Percentiles rank a stretch among this genome's conserved stretches.
Conservation (phyloP, 306 rosid species). For the Oxytropis ochrocephala region DNA sequence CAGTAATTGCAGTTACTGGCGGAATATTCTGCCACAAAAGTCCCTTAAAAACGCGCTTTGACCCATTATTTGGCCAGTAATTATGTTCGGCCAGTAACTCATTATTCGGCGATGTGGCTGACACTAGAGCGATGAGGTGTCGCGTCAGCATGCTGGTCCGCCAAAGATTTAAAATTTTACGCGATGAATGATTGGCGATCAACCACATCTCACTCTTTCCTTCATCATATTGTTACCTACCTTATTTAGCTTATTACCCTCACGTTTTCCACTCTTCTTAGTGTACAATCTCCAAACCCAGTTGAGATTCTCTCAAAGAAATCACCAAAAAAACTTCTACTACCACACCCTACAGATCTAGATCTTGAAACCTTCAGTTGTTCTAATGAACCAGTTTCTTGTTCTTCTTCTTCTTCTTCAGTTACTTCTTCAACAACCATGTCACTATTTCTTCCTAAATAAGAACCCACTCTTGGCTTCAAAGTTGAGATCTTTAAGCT, state of each 20-base stretch:
- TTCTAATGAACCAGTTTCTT: slow-evolving; percentile 48
- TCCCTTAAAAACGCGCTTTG: too few species aligned
- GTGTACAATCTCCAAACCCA: too few species aligned
- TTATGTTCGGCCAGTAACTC: too few species aligned
- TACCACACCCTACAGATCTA: slow-evolving; percentile 94
- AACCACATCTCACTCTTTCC: slow-evolving; percentile 72
- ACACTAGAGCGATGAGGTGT: too few species aligned
- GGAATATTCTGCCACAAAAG: too few species aligned
- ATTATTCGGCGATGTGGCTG: too few species aligned
- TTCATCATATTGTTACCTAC: slow-evolving; percentile 26
- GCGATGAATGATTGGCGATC: too few species aligned
- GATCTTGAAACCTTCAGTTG: slow-evolving; percentile 81
- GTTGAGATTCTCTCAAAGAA: slow-evolving; percentile 90
- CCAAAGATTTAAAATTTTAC: too few species aligned
- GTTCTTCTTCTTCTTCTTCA: slow-evolving; percentile 34
- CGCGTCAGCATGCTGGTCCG: too few species aligned
- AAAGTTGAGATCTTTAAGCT: slow-evolving; percentile 8
- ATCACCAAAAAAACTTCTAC: slow-evolving; percentile 92
- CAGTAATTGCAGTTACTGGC: too few species aligned
- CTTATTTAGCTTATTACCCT: slow-evolving; percentile 35
- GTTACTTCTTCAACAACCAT: slow-evolving; percentile 34
- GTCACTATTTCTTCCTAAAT: slow-evolving; percentile 16
- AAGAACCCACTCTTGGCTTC: slow-evolving; percentile 10
- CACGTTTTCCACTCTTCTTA: slow-evolving; percentile 75
- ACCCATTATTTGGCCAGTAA: too few species aligned